Evolutionary conservation across 495 filamentous ascomycete species (phyloP).

Genomic region (Lineolata rhizophorae): DNA sequence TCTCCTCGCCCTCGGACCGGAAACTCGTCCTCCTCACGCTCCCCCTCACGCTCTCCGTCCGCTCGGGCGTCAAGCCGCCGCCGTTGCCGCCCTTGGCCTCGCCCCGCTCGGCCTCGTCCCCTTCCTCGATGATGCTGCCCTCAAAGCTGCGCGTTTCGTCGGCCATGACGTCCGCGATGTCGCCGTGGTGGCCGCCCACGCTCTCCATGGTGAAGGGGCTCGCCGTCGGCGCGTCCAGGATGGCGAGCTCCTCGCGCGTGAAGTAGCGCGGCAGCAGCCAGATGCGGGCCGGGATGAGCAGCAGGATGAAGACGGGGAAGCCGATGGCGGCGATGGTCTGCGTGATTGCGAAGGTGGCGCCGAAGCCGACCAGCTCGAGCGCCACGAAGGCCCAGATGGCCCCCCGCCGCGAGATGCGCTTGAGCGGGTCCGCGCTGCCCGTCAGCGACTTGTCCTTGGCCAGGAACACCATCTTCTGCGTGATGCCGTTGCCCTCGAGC

Average conservation of each 20-base stretch:
- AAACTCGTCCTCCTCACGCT: too few species aligned
- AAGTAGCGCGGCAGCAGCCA: conserved; percentile 55
- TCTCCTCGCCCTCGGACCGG: too few species aligned
- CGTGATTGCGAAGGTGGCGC: conserved; percentile 78
- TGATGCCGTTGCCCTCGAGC: conserved; percentile 46
- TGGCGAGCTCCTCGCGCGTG: conserved; percentile 37
- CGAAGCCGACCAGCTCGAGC: conserved; percentile 63
- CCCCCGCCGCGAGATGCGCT: conserved; percentile 28
- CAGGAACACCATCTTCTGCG: conserved; percentile 57
- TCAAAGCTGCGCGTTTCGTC: neutral
- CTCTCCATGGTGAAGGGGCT: conserved; percentile 73
- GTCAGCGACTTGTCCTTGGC: conserved; percentile 44
- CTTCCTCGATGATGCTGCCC: conserved; percentile 5
- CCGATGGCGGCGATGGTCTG: conserved; percentile 86
- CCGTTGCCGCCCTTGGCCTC: too few species aligned
- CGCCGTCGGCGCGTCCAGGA: conserved; percentile 63
- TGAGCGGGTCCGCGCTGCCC: conserved; percentile 40
- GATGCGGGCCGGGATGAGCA: conserved; percentile 56
- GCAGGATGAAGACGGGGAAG: conserved; percentile 71
- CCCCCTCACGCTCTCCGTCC: too few species aligned
- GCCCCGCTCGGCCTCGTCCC: conserved; percentile 11
- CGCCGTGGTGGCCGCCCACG: conserved; percentile 47
- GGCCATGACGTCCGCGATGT: conserved; percentile 7
- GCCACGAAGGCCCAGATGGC: conserved; percentile 52
- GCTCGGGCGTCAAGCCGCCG: too few species aligned